Evolutionary conservation across 345 rosid genomes (phyloP).

Genomic region (Boechera retrofracta): DNA sequence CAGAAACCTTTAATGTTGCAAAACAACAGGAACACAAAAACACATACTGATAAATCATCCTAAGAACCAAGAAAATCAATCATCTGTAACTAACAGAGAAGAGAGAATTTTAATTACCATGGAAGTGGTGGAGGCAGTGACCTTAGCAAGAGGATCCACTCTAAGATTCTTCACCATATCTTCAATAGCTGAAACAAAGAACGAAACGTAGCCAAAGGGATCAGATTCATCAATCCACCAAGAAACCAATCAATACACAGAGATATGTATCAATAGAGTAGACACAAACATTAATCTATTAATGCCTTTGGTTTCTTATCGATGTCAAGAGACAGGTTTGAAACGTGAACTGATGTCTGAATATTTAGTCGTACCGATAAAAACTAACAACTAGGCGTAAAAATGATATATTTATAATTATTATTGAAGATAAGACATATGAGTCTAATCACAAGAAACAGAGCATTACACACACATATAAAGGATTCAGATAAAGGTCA

Average conservation of each 20-base stretch:
- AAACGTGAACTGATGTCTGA: conserved; percentile 49
- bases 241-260: conserved; percentile 25
- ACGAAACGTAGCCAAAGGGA: background rate
- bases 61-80: background rate
- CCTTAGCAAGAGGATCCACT: conserved; percentile 45
- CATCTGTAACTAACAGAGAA: conserved; percentile 17
- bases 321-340: conserved; percentile 30
- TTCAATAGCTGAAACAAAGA: conserved; percentile 41
- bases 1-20: conserved; percentile 37
- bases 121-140: conserved; percentile 43
- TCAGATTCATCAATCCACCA: conserved; percentile 1
- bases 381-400: conserved; percentile 36
- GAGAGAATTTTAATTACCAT: conserved; percentile 37
- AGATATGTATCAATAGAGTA: background rate
- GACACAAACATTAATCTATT: conserved; percentile 9
- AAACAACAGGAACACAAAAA: conserved; percentile 6
- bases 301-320: conserved; percentile 5
- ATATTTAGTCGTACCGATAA: conserved; percentile 43
- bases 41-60: background rate
- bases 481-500: conserved; percentile 29
- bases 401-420: background rate
- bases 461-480: conserved; percentile 8
- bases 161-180: conserved; percentile 49
- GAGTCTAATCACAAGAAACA: conserved; percentile 39
- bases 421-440: conserved; percentile 26